Evolutionary conservation across 148 eudicot genomes (phyloP), one percentile per base, ranked within the genome.

Genomic region (Oxyria digyna): DNA sequence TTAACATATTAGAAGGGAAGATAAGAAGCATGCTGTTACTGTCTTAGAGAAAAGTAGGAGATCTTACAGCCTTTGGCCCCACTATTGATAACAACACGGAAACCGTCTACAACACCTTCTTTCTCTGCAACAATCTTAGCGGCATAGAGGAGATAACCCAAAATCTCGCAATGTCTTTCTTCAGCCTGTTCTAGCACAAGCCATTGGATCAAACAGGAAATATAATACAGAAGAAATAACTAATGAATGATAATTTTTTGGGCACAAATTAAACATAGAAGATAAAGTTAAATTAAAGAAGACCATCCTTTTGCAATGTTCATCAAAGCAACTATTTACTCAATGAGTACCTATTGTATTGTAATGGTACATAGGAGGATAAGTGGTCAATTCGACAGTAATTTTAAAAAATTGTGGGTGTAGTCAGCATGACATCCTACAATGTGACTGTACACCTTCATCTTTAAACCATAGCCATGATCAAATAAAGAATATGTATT

Each of bases 81-180:
- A 71, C 66, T 82, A 78, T 87, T 87, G 65, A 87, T 82, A 40
- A 87, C 91, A 21, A 87, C 88, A 21, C 91, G 91, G 62, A 87
- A 87, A 72, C 91, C 91, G 76, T 87, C 91, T 29, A 63, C 63
- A 50, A 87, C 79, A 29, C 91, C 88, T 83, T 87, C 91, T 82
- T 79, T 85, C 78, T 85, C 91, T 21, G 91, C 91, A 26, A 87
- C 91, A 70, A 85, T 66, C 77, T 79, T 87, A 7, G 91, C 83
- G 67, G 87, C 91, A 79, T 81, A 73, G 38, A 87, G 79, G 55
- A 87, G 91, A 48, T 78, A 79, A 2, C 91, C 91, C 79, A 87
- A 70, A 77, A 87, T 76, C 33, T 87, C 88, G 41, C 70, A 72
- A 12, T 87, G 91, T 67, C 78, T 72, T 70, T 77, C 72, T 78